These are phyloP conservation scores for Coleophoma crateriformis DNA, from an alignment of 2,329 filamentous ascomycete species.

Conservation along the genomic window DNA sequence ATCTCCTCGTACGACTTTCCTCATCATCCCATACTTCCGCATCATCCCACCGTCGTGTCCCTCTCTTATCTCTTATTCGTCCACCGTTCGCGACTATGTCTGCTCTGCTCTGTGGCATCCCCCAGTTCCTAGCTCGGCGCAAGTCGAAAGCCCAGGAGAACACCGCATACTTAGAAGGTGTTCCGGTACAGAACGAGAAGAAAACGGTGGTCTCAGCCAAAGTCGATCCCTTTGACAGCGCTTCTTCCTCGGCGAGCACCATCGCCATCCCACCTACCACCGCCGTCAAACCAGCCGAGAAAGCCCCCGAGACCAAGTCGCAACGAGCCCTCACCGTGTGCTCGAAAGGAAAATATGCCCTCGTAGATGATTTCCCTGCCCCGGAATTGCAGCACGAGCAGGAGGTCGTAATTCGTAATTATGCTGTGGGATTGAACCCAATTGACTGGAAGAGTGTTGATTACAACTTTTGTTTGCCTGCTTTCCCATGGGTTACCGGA, in stretches of 20 bases:
- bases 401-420: constrained; percentile 30
- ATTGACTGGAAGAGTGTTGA: constrained; percentile 37
- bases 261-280: background rate
- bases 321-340: background rate
- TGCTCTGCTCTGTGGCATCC: background rate
- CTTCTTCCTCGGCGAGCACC: background rate
- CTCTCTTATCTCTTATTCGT: background rate
- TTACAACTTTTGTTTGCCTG: constrained; percentile 35
- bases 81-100: background rate
- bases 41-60: background rate
- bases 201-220: background rate
- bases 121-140: background rate
- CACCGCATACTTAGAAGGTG: background rate
- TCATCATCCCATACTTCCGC: background rate
- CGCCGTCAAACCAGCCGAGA: background rate
- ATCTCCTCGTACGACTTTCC: background rate
- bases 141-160: background rate
- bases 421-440: constrained; percentile 35
- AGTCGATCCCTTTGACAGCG: background rate
- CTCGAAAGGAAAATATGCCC: constrained; percentile 4
- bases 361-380: constrained; percentile 27
- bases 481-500: constrained; percentile 16
- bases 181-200: background rate
- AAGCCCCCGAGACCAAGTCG: background rate
- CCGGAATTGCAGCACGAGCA: constrained; percentile 27